Conservation (phyloP, 2,329 filamentous ascomycete genomes). For the Aspergillus pseudonomiae region DNA sequence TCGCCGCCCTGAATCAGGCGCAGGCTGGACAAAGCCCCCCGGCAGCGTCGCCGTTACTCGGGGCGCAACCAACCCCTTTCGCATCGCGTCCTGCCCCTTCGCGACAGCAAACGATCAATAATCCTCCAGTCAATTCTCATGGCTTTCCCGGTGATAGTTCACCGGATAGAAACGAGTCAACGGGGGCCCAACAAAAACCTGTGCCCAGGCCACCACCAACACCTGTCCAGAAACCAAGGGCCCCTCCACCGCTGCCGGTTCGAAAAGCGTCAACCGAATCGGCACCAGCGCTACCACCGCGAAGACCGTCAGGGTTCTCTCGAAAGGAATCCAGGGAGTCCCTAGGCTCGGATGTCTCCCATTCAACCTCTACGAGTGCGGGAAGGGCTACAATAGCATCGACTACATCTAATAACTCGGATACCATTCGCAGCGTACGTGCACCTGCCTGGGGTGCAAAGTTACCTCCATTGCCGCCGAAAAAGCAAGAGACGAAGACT, state of each 20-base stretch:
- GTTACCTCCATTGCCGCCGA: constrained; percentile 59
- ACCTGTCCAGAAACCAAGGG: constrained; percentile 31
- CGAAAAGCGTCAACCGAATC: constrained; percentile 43
- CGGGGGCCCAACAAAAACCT: constrained; percentile 25
- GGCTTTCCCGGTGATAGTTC: constrained; percentile 25
- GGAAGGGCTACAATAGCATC: constrained; percentile 40
- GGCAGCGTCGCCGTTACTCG: constrained; percentile 31
- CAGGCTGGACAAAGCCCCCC: constrained; percentile 42
- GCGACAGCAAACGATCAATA: constrained; percentile 38
- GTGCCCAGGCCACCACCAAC: constrained; percentile 29
- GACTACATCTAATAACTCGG: constrained; percentile 33
- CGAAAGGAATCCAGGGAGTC: constrained; percentile 54
- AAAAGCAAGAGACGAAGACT: constrained; percentile 37
- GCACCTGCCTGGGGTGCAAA: constrained; percentile 60
- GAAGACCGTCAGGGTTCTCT: constrained; percentile 40
- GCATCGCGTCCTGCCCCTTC: constrained; percentile 31
- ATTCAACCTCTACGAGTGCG: constrained; percentile 49
- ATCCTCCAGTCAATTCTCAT: constrained; percentile 35
- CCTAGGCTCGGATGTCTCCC: constrained; percentile 54
- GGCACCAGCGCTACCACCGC: constrained; percentile 53
- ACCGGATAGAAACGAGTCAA: constrained; percentile 35
- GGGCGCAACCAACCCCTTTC: constrained; percentile 25
- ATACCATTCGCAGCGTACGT: constrained; percentile 45
- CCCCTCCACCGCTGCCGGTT: constrained; percentile 50
- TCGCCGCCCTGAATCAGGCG: constrained; percentile 48